phyloP scores from a whole-genome alignment of 106 monocot genomes.

The Apostasia shenzhenica region DNA sequence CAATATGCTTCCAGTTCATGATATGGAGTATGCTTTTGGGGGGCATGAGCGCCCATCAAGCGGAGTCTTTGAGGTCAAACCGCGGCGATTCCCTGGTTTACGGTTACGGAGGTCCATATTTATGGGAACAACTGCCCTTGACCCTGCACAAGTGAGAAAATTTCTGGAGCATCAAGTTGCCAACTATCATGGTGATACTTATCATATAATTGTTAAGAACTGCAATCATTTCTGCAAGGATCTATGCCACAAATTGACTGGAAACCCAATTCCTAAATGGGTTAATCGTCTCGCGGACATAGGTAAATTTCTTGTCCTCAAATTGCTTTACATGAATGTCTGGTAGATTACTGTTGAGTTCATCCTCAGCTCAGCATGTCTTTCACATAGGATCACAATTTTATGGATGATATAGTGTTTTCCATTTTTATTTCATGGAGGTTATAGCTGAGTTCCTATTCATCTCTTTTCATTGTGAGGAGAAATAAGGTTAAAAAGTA shows the following conservation, averaged over 20 bases:
- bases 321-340: background rate
- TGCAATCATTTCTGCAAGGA: conserved; percentile 67
- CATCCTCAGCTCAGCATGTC: background rate
- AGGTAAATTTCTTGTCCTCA: conserved; percentile 16
- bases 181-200: conserved; percentile 52
- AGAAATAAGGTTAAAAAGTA: too few species aligned
- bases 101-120: conserved; percentile 42
- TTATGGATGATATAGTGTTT: too few species aligned
- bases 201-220: conserved; percentile 60
- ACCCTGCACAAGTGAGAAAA: conserved; percentile 34
- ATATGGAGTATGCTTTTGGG: conserved; percentile 69
- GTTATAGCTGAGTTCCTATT: background rate
- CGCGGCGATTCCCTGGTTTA: conserved; percentile 51
- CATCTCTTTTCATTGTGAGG: too few species aligned
- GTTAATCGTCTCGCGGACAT: conserved; percentile 62
- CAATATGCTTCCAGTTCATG: conserved; percentile 41
- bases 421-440: background rate
- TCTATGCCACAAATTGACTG: conserved; percentile 44
- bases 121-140: conserved; percentile 51
- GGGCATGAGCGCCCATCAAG: conserved; percentile 54
- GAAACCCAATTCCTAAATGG: conserved; percentile 57
- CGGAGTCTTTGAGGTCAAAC: conserved; percentile 69
- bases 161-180: conserved; percentile 48
- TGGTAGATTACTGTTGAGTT: background rate
- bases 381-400: too few species aligned